Evolutionary conservation across 768 basidiomycete species (phyloP), one percentile per base, ranked within the genome.

Genomic region (Pulveroboletus sp.): DNA sequence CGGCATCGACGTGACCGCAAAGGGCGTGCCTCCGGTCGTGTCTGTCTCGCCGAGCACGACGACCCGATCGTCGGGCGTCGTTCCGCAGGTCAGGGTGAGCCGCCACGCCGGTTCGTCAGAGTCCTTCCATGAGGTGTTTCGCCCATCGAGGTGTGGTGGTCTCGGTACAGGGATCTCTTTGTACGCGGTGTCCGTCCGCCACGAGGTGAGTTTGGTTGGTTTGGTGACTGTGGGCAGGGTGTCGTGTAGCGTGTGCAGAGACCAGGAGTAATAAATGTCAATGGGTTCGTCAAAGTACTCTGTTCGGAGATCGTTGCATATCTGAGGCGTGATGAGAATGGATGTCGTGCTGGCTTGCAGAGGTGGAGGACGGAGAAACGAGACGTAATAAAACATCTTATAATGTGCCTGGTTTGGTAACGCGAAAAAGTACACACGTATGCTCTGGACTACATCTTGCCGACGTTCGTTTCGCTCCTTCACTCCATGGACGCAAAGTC

Each of bases 221-320:
- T 68, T 71, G 1, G 78, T 78, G 45, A 69, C 57, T 13, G 47
- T 34, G 6, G 67, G 55, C n/a, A 55, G 17, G 13, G 41, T 37
- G 24, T 57, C 39, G 62, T 62, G 2, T 0, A 60, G 59, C 38
- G 44, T 16, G 29, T 65, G 62, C 24, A 65, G 65, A 32, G 57
- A 55, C 91, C 91, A 94, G 22, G 77, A 69, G 62, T 84, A 92
- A 62, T 71, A 85, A 31, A 95, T 78, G 51, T 90, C 84, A 48
- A 78, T 73, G 1, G 76, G 65, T 16, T 63, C 68, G 11, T 74
- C 70, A 58, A 75, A 81, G 1, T 75, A 69, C 63, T 93, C 92
- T 29, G 93, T 95, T 27, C 93, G 79, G 20, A 95, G 77, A 58
- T 95, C 93, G 64, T 96, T 95, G 26, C 85, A 82, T 51, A 96